Evolutionary conservation across 176 grass and related monocot genomes (phyloP).

Genomic region (Phyllostachys edulis): DNA sequence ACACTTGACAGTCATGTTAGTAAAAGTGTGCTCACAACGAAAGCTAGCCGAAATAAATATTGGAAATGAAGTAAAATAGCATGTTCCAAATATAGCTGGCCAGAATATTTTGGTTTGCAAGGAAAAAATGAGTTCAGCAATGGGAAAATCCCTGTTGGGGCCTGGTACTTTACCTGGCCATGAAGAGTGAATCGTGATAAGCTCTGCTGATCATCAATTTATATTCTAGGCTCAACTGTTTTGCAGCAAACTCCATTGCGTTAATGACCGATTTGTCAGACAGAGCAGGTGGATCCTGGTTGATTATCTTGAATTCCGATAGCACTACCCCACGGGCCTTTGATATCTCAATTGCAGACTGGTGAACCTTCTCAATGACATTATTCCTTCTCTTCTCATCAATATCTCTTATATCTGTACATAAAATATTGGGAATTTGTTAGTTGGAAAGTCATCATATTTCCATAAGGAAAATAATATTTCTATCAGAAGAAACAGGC

Average conservation of each 20-base stretch:
- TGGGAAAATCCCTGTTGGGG: neutral
- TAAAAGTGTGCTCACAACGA: neutral
- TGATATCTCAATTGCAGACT: constrained; percentile 67
- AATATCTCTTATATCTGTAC: constrained; percentile 77
- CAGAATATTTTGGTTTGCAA: neutral
- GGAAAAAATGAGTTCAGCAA: neutral
- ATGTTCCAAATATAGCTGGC: neutral
- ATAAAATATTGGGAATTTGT: constrained; percentile 24
- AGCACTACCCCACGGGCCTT: constrained; percentile 58
- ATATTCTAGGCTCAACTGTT: constrained; percentile 62
- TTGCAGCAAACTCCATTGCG: constrained; percentile 63
- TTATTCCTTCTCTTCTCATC: constrained; percentile 80
- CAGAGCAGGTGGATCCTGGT: constrained; percentile 82
- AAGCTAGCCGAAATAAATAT: neutral
- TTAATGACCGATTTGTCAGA: constrained; percentile 73
- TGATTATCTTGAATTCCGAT: constrained; percentile 83
- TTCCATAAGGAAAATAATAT: neutral
- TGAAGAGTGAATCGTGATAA: constrained; percentile 98
- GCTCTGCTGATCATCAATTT: constrained; percentile 95
- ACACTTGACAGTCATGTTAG: neutral
- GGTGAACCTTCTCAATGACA: constrained; percentile 73
- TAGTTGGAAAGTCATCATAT: neutral
- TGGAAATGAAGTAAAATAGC: neutral
- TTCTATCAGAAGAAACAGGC: constrained; percentile 9
- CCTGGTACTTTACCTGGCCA: constrained; percentile 65